Evolutionary conservation across 2,329 filamentous ascomycete genomes (phyloP), one percentile per base, ranked within the genome.

Genomic region (Colletotrichum sp.): DNA sequence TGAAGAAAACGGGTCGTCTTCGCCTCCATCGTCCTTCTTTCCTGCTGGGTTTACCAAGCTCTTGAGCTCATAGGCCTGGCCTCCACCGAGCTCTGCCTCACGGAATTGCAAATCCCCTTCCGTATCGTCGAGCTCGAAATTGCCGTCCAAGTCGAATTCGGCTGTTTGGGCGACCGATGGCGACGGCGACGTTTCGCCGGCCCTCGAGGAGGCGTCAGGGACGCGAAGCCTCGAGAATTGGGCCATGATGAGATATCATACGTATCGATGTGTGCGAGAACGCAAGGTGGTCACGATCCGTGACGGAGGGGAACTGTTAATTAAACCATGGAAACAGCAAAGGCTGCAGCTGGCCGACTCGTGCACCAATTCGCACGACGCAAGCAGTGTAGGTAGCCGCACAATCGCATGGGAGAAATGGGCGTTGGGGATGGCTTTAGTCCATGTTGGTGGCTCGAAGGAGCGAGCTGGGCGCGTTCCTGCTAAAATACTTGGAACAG

Each of bases 91-190:
- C 57, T 82, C 81, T 55, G 82, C 71, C 28, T 77, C 69, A 15
- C 49, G 77, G 26, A 67, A 81, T 15, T 81, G 82, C 71, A 85
- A 79, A 70, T 77, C 77, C 26, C 73, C 75, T 8, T 74, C 73
- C 13, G 52, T 79, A 49, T 78, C 78, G 73, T 78, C 81, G 21
- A 49, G 34, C 18, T 73, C 82, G 78, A 84, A 82, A 79, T 80
- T 82, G 78, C 83, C 82, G 72, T 86, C 84, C 67, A 85, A 82
- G 66, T 75, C 79, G 77, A 85, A 82, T 64, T 86, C 84, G 62
- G 82, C 81, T 59, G 83, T 86, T 79, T 85, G 85, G 67, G 85
- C 84, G 78, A 86, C 86, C n/a, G 83, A 83, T 24, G 84, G 82
- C 67, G 82, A 81, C 24, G 80, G 82, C 68, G 82, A 81, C 24